These are phyloP conservation scores for Haematococcus lacustris DNA, from an alignment of 139 green algal species.

Conservation along the genomic window DNA sequence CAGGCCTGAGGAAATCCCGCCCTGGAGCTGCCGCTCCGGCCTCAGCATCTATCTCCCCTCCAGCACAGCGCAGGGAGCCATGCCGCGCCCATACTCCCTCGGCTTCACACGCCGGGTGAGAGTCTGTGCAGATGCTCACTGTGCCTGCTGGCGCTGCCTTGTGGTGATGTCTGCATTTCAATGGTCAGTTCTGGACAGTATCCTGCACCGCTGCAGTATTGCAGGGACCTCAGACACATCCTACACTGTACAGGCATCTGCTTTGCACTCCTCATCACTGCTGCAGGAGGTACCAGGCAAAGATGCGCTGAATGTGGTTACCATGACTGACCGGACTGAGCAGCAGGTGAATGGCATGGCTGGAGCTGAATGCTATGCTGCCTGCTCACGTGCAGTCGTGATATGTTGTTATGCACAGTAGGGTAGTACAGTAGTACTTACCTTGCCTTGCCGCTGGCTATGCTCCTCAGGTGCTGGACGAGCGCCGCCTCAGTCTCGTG, in stretches of 20 bases:
- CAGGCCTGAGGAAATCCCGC: background rate
- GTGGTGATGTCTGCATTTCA: too few species aligned
- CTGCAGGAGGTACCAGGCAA: background rate
- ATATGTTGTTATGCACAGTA: background rate
- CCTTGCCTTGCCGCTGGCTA: background rate
- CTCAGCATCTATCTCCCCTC: slow-evolving; percentile 6
- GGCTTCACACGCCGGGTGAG: background rate
- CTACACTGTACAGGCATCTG: too few species aligned
- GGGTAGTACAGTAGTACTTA: too few species aligned
- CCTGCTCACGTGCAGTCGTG: too few species aligned
- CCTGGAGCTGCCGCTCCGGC: slow-evolving; percentile 5
- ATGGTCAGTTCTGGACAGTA: too few species aligned
- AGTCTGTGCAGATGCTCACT: too few species aligned
- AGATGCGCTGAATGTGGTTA: background rate
- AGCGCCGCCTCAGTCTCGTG: slow-evolving; percentile 1
- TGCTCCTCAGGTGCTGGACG: slow-evolving; percentile 4
- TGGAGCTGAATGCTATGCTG: too few species aligned
- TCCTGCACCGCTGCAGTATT: too few species aligned
- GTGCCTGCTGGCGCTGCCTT: too few species aligned
- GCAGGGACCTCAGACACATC: too few species aligned
- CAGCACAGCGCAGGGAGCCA: background rate
- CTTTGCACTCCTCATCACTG: too few species aligned
- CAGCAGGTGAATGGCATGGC: too few species aligned
- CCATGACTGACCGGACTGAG: background rate
- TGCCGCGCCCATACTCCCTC: background rate